These are phyloP conservation scores for Sporothrix dimorphospora DNA, from an alignment of 2,329 filamentous ascomycete genomes.

Conservation along the genomic window DNA sequence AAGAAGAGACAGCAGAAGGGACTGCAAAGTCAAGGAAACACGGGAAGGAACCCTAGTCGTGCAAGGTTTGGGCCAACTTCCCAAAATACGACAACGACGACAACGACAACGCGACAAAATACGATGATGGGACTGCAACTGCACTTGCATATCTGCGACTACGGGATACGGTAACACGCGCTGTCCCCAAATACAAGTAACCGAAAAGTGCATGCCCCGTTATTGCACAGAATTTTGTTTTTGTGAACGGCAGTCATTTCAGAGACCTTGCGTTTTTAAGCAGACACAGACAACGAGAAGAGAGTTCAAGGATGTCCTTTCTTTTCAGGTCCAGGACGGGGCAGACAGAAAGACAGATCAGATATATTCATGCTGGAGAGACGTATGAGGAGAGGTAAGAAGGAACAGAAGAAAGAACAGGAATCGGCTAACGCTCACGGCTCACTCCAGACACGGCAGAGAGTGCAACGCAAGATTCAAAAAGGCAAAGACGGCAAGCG, in stretches of 20 bases:
- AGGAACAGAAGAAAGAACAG: no score
- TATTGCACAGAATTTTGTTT: neutral
- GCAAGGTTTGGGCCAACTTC: neutral
- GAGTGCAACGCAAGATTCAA: conserved; percentile 1
- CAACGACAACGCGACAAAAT: neutral
- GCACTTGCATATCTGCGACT: neutral
- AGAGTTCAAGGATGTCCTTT: no score
- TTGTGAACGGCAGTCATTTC: neutral
- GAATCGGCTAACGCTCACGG: neutral
- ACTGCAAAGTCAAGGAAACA: conserved; percentile 3
- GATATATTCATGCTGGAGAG: neutral
- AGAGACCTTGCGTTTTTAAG: neutral
- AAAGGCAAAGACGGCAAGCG: neutral
- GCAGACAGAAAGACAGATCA: no score
- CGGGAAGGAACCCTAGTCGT: conserved; percentile 13
- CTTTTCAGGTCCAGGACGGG: no score
- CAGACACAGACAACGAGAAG: neutral
- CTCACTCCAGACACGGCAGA: neutral
- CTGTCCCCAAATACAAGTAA: neutral
- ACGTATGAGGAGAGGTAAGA: neutral
- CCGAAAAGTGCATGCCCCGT: neutral
- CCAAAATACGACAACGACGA: neutral
- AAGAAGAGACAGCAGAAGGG: neutral
- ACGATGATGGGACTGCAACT: neutral
- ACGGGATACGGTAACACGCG: neutral